Conservation (phyloP, 2,329 filamentous ascomycete species). For the Neonectria ditissima region DNA sequence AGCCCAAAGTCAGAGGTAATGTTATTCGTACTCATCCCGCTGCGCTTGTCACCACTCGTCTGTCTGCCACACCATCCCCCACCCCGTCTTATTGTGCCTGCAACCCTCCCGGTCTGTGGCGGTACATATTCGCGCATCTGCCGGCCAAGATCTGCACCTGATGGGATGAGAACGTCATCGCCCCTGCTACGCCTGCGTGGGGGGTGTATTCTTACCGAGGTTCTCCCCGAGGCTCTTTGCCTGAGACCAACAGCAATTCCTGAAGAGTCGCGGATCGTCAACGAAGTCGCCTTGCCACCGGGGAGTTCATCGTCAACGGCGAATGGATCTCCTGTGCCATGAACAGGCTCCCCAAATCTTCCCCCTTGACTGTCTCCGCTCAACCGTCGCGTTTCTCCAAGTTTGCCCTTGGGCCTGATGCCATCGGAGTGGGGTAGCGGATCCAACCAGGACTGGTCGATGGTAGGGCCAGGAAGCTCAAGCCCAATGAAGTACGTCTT, state of each 20-base stretch:
- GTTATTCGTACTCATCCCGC: constrained; percentile 15
- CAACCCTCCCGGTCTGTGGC: constrained; percentile 17
- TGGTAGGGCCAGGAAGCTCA: constrained; percentile 14
- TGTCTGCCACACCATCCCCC: constrained; percentile 13
- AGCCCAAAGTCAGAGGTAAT: constrained; percentile 10
- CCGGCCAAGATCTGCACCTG: constrained; percentile 41
- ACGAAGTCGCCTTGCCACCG: constrained; percentile 15
- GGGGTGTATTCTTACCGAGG: constrained; percentile 26
- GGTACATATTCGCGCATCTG: constrained; percentile 35
- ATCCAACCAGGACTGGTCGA: constrained; percentile 2
- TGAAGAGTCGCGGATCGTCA: neutral
- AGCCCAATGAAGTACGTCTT: constrained; percentile 16
- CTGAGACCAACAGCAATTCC: constrained; percentile 31
- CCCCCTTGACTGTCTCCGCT: constrained; percentile 12
- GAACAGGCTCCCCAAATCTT: constrained; percentile 8
- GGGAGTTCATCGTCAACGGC: constrained; percentile 23
- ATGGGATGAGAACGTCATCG: constrained; percentile 36
- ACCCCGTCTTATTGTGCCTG: constrained; percentile 10
- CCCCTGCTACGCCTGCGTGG: constrained; percentile 33
- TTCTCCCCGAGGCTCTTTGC: constrained; percentile 25
- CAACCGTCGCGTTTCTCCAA: constrained; percentile 8
- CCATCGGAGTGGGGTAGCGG: constrained; percentile 12
- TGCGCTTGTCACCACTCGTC: constrained; percentile 15
- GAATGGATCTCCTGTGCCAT: constrained; percentile 5
- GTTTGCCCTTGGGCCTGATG: constrained; percentile 12